Evolutionary conservation across 129 eudicot species (phyloP).

Genomic region (Logfia minima): DNA sequence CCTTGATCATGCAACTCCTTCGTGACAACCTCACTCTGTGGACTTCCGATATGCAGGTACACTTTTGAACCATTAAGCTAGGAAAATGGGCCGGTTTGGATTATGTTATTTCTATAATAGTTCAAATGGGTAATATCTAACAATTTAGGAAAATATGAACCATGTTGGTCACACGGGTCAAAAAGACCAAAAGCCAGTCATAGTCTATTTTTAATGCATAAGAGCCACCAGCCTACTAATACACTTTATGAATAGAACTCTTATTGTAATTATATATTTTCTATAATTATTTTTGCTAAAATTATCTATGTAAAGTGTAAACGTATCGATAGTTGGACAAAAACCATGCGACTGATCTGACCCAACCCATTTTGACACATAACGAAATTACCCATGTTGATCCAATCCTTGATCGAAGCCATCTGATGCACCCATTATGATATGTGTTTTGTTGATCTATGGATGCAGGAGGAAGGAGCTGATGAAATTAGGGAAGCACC

Average conservation of each 20-base stretch:
- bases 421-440: not conserved
- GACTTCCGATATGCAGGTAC: constrained; percentile 49
- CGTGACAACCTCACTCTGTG: constrained; percentile 45
- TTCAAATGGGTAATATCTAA: not conserved
- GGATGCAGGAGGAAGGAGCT: constrained; percentile 36
- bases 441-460: not conserved
- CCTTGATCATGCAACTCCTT: constrained; percentile 46
- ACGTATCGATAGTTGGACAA: not conserved
- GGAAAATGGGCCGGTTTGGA: not conserved
- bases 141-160: not conserved
- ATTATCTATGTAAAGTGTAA: too few relatives aligned
- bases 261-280: not conserved
- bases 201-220: not conserved
- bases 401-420: not conserved
- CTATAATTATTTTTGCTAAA: not conserved
- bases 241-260: not conserved
- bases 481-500: constrained; percentile 38
- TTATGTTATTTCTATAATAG: not conserved
- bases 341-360: not conserved
- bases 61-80: not conserved
- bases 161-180: not conserved
- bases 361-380: not conserved
- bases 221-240: not conserved
- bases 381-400: not conserved
- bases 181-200: not conserved